Conservation (phyloP, 805 yeast species). For the Barnettozyma sucrosica region DNA sequence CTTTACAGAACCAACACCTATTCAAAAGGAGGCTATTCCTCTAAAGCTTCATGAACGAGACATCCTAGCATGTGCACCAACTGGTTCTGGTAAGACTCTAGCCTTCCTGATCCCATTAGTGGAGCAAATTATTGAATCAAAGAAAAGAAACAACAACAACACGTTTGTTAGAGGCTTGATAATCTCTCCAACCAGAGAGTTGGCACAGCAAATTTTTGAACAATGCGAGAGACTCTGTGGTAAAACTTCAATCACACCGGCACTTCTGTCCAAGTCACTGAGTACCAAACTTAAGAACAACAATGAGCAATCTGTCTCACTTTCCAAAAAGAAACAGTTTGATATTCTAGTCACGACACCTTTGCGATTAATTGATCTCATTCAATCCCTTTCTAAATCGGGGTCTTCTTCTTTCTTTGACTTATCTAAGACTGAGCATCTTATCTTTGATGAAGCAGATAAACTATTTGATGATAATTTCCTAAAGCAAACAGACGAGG, state of each 20-base stretch:
- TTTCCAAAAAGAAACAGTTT: conserved; percentile 53
- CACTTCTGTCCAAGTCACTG: conserved; percentile 64
- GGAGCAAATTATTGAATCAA: conserved; percentile 38
- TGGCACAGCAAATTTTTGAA: conserved; percentile 78
- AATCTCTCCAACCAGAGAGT: conserved; percentile 91
- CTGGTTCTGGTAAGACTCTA: conserved; percentile 96
- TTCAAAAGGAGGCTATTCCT: conserved; percentile 90
- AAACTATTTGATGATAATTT: conserved; percentile 82
- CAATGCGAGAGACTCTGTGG: conserved; percentile 55
- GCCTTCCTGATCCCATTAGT: conserved; percentile 83
- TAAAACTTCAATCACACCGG: conserved; percentile 43
- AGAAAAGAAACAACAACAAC: conserved; percentile 5
- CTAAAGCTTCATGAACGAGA: conserved; percentile 64
- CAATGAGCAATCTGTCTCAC: conserved; percentile 16
- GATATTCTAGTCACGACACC: conserved; percentile 89
- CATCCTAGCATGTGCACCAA: conserved; percentile 90
- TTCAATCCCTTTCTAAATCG: conserved; percentile 44
- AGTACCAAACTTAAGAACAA: conserved; percentile 63
- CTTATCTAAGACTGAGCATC: conserved; percentile 59
- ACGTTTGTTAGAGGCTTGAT: conserved; percentile 66
- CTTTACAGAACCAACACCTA: conserved; percentile 84
- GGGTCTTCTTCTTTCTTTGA: conserved; percentile 32
- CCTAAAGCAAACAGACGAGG: conserved; percentile 84
- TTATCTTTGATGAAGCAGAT: conserved; percentile 95
- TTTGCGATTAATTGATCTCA: conserved; percentile 73